Conservation (phyloP, 306 rosid species). For the Pyrus pyrifolia region DNA sequence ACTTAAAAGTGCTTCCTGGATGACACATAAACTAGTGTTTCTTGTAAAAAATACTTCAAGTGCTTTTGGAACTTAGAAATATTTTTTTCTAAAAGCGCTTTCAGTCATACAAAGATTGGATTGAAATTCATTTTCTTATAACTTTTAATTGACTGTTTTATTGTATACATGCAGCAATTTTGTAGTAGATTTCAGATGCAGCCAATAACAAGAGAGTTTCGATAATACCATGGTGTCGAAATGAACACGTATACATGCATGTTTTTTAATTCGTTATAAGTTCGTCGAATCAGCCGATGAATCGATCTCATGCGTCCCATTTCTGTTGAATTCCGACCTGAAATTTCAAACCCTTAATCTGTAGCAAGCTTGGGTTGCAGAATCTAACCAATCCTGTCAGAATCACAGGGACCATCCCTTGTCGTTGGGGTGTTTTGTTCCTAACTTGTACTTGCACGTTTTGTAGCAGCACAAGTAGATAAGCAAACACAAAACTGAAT, state of each 20-base stretch:
- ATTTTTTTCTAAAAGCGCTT: too few species aligned
- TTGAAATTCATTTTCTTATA: too few species aligned
- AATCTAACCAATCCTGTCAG: conserved; percentile 51
- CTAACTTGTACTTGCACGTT: conserved; percentile 43
- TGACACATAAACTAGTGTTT: too few species aligned
- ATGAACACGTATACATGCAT: background rate
- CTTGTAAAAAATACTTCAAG: too few species aligned
- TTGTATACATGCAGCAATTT: too few species aligned
- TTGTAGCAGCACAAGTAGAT: conserved; percentile 39
- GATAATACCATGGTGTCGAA: background rate
- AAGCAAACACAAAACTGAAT: conserved; percentile 68
- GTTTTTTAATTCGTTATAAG: too few species aligned
- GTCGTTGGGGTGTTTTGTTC: conserved; percentile 54
- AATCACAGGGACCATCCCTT: conserved; percentile 69
- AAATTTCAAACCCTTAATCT: conserved; percentile 20
- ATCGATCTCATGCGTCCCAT: background rate
- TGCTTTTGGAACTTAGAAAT: too few species aligned
- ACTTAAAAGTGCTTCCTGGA: too few species aligned
- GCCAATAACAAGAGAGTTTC: too few species aligned
- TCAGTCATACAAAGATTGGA: too few species aligned
- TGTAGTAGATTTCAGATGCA: background rate
- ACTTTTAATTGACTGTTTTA: too few species aligned
- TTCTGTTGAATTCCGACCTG: conserved; percentile 29
- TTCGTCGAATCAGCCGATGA: background rate
- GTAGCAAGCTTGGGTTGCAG: conserved; percentile 63